phyloP scores from a whole-genome alignment of 345 rosid species.

The Eucalyptus shirleyi region DNA sequence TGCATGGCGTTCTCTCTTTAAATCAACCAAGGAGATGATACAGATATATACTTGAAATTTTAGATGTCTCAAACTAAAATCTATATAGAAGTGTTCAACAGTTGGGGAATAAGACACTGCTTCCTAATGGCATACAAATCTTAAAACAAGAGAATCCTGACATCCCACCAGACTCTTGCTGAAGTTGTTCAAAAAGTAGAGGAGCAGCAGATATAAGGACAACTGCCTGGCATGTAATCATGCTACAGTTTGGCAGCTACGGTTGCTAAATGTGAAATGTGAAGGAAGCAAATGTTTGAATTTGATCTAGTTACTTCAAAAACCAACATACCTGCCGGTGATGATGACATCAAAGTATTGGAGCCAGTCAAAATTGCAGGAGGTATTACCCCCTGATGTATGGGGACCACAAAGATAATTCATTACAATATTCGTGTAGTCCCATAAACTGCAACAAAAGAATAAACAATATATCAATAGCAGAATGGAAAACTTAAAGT shows the following conservation, averaged over 20 bases:
- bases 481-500: neutral
- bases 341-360: constrained; percentile 82
- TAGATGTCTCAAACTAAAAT: neutral
- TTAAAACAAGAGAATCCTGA: neutral
- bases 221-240: neutral
- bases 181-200: neutral
- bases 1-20: neutral
- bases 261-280: neutral
- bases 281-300: neutral
- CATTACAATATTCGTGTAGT: constrained; percentile 95
- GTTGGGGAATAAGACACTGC: neutral
- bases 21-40: neutral
- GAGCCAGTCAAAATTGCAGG: constrained; percentile 82
- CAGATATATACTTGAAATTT: neutral
- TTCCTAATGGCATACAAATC: neutral
- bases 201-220: neutral
- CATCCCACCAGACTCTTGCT: neutral
- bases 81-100: neutral
- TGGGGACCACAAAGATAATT: constrained; percentile 69
- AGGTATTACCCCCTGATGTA: constrained; percentile 13
- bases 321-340: constrained; percentile 75
- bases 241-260: neutral
- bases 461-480: neutral
- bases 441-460: constrained; percentile 84
- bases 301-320: neutral